A percentile compares a stretch with the other conserved stretches of the same genome.
These are phyloP conservation scores for Pistacia vera DNA, from an alignment of 345 rosid species.

Conservation along the genomic window DNA sequence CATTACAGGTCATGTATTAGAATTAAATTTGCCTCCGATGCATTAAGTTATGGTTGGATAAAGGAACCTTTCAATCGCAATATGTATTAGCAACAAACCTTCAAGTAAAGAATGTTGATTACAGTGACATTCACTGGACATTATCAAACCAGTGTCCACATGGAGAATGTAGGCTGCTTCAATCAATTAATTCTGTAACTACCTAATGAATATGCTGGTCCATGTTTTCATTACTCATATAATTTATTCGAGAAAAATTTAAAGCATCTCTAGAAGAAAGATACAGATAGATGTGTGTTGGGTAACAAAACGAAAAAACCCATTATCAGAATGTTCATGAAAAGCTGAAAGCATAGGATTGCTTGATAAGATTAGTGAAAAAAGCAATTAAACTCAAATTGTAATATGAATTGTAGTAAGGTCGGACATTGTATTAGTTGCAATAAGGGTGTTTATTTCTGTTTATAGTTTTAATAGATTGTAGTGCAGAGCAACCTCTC, in stretches of 20 bases:
- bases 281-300: too few relatives aligned
- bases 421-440: too few relatives aligned
- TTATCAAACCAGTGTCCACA: constrained; percentile 8
- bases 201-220: constrained; percentile 36
- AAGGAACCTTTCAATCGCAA: constrained; percentile 2
- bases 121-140: constrained; percentile 11
- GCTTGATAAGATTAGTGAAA: too few relatives aligned
- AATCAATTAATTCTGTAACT: constrained; percentile 24
- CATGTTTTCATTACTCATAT: neutral
- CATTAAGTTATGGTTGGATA: neutral
- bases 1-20: neutral
- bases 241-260: neutral
- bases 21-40: neutral
- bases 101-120: constrained; percentile 21
- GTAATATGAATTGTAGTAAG: too few relatives aligned
- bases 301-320: too few relatives aligned
- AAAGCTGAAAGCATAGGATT: too few relatives aligned
- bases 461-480: too few relatives aligned
- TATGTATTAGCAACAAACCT: constrained; percentile 2
- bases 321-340: too few relatives aligned
- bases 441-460: too few relatives aligned
- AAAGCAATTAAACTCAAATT: too few relatives aligned
- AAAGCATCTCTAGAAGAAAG: too few relatives aligned
- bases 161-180: constrained; percentile 8
- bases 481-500: neutral